Base-by-base conservation (phyloP, 2,329 filamentous ascomycete species). In the Colletotrichum higginsianum region DNA sequence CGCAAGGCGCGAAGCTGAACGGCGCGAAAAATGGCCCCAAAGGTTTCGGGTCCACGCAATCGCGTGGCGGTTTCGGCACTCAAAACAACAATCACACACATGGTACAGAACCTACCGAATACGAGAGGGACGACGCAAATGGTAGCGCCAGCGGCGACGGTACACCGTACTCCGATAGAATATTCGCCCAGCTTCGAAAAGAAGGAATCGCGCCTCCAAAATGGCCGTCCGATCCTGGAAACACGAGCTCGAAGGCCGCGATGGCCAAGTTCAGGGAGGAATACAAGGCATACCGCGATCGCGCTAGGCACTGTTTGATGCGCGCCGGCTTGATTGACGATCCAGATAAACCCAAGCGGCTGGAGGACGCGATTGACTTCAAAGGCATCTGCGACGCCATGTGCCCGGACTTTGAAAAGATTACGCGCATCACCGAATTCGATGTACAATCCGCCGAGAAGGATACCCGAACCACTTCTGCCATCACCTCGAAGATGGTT, bases 381-480 rank as follows among this genome's bases (percentile, higher is more conserved):
- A 90, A 90, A 77, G 91, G 91, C 16, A 91, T 90, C 56, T 92
- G 90, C 75, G 89, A 92, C 75, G 88, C 91, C 35, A 92, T 92
- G 90, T 93, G 91, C 72, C 91, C 91, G 6, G 88, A 91, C 73
- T 92, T 88, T 78, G 91, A 93, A 77, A 88, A 88, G 78, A 86
- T 91, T 44, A 88, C 85, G 61, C 86, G 90, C 72, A 91, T 92
- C 67, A 87, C 87, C 58, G 89, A 92, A 77, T 83, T 85, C 75
- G 88, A 92, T 72, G 85, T 91, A 26, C 86, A 88, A 74, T 81
- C 81, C 8, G 83, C 87, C 8, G 90, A 92, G 76, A 90, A 88
- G 75, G 83, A 84, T 66, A 74, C 80, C 1, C 75, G 76, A 42
- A 86, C 83, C 1, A 78, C 80, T 23, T 85, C 86, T 76, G 83